Evolutionary conservation across 148 eudicot genomes (phyloP).

Genomic region (Camellia lanceoleosa): DNA sequence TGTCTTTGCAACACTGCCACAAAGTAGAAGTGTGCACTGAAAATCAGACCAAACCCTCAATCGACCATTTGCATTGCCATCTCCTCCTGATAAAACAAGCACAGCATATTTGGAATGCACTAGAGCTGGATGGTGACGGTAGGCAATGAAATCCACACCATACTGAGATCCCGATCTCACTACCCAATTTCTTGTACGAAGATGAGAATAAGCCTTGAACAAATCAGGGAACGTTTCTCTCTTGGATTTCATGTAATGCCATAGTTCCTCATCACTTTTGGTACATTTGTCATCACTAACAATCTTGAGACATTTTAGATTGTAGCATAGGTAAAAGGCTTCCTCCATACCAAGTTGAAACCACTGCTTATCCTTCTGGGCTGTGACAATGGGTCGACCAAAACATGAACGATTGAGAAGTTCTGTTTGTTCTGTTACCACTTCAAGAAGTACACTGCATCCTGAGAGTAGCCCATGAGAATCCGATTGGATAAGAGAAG

Average conservation of each 20-base stretch:
- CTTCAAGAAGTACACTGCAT: constrained; percentile 41
- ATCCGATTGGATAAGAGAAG: constrained; percentile 37
- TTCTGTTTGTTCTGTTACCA: constrained; percentile 38
- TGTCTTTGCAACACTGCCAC: constrained; percentile 80
- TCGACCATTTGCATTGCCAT: constrained; percentile 28
- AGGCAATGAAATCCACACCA: constrained; percentile 77
- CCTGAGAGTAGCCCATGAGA: constrained; percentile 54
- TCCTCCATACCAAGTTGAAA: constrained; percentile 58
- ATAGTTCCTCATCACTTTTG: too few species aligned
- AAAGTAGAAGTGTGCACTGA: constrained; percentile 63
- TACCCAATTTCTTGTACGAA: constrained; percentile 43
- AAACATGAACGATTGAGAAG: constrained; percentile 63
- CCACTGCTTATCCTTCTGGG: constrained; percentile 58
- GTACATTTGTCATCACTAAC: neutral
- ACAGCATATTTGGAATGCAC: constrained; percentile 78
- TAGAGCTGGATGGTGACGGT: constrained; percentile 67
- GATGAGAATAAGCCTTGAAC: too few species aligned
- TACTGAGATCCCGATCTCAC: constrained; percentile 64
- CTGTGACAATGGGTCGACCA: constrained; percentile 47
- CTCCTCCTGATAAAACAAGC: constrained; percentile 44
- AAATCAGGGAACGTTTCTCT: too few species aligned
- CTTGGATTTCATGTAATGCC: too few species aligned
- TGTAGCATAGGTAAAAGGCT: constrained; percentile 51
- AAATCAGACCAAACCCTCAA: constrained; percentile 67
- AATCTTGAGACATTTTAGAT: constrained; percentile 54